Base-by-base conservation (phyloP, 768 basidiomycete species). In the Hygrocybe coccinea region DNA sequence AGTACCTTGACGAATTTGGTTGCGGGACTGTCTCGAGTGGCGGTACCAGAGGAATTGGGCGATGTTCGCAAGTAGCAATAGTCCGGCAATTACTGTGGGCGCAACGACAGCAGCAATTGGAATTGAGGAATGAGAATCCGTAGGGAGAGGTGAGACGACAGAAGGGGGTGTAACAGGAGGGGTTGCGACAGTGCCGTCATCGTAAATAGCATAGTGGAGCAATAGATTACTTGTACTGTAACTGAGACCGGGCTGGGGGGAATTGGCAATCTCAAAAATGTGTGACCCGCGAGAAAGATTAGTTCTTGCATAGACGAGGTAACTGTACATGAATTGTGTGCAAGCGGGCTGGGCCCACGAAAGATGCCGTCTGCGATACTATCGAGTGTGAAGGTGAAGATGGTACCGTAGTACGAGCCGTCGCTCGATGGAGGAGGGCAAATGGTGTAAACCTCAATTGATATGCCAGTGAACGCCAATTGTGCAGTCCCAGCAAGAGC, bases 321-420 rank as follows among this genome's bases (percentile, higher is more conserved):
- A 52, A 34, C 38, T 52, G 22, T 52, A 52, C 38, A 39, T 24
- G 36, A 38, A 52, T 21, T 52, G 35, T 24, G 50, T 11, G 38
- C 50, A 52, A 39, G 50, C 34, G 4, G 50, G 50, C 22, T 38
- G 19, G 50, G 50, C 9, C 50, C 50, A 14, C 15, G 6, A 21
- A 52, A 52, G 19, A 15, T 38, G 9, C 50, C 35, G 38, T 52
- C 50, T 12, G 35, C 35, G 12, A 9, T n/a, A 39, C 22, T 38
- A 19, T 52, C 50, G 35, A 52, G 50, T 24, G 34, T 52, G 50
- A 52, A 52, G 4, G 50, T 35, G 50, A 52, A 52, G 22, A 38
- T 52, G 11, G 50, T 52, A 14, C 48, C 24, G 21, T 50, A 50
- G 35, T 4, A 38, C 9, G 14, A 9, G 37, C 19, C 38, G 17